Evolutionary conservation across 169 alveolate species (phyloP), one percentile per base, ranked within the genome.

Genomic region (Condylostoma magnum): DNA sequence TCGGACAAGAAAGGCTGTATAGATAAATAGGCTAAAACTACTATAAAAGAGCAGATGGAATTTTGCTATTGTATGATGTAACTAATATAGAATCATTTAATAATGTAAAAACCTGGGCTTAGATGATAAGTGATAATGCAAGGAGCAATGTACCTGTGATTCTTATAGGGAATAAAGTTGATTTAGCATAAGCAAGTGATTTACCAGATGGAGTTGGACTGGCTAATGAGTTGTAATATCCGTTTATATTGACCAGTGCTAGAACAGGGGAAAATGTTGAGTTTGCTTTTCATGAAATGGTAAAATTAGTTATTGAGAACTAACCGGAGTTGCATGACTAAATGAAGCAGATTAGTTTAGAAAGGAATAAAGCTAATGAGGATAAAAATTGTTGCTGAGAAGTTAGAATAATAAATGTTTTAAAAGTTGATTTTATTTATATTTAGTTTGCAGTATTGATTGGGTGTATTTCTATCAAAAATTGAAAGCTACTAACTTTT

Each of bases 221-320:
- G 10, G 56, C 73, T 15, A 27, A 63, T 12, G n/a, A 20, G n/a
- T 63, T 18, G 27, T 12, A 41, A 25, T 18, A 27, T 63, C 73
- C 73, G 18, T 63, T 63, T 63, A 25, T 63, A 20, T 28, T 25
- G 58, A 63, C 73, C 20, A 63, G 73, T 44, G 73, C 73, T 12
- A 63, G 46, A 44, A 33, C 34, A 20, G 58, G 57, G 33, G 43
- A 25, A 18, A 63, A 63, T 44, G 30, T 63, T 41, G 73, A 63
- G 30, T n/a, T 0, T n/a, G 73, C 73, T 18, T 63, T 63, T 22
- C 46, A 43, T 20, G 54, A 43, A 41, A 54, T 63, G 4, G 12
- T 63, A 12, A 63, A 63, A 63, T 37, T n/a, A 43, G 41, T 41
- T 43, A 12, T 63, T 12, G 58, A 18, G 12, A 63, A 63, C 38